These are phyloP conservation scores for Pyrenophora graminea DNA, from an alignment of 2,329 filamentous ascomycete species.

Conservation along the genomic window DNA sequence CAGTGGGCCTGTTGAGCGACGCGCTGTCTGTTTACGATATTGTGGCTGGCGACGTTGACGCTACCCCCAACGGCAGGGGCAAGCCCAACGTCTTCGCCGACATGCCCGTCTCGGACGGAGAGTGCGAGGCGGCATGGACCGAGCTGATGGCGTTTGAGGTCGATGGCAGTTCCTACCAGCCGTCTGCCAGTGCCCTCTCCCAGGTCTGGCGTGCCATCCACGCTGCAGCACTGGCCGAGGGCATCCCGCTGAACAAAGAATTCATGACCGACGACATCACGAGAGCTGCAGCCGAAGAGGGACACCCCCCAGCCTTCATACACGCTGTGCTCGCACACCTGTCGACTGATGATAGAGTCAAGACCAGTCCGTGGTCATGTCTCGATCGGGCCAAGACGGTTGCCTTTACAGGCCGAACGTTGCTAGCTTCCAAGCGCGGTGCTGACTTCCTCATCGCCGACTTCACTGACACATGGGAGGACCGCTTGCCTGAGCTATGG, in stretches of 20 bases:
- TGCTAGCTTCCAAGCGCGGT: slow-evolving; percentile 37
- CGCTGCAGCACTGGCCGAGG: slow-evolving; percentile 48
- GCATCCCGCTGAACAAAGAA: slow-evolving; percentile 46
- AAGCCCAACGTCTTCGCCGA: slow-evolving; percentile 53
- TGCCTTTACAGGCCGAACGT: slow-evolving; percentile 35
- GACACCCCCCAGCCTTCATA: slow-evolving; percentile 45
- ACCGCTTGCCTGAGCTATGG: slow-evolving; percentile 46
- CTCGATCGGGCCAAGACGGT: slow-evolving; percentile 41
- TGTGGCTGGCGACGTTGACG: slow-evolving; percentile 32
- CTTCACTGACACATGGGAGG: slow-evolving; percentile 46
- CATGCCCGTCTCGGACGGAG: slow-evolving; percentile 57
- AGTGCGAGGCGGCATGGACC: slow-evolving; percentile 57
- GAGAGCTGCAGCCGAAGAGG: slow-evolving; percentile 41
- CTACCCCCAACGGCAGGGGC: slow-evolving; percentile 33
- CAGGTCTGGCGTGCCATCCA: slow-evolving; percentile 56
- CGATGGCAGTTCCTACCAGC: slow-evolving; percentile 48
- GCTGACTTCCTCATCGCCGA: slow-evolving; percentile 36
- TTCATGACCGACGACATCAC: slow-evolving; percentile 44
- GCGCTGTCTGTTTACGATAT: slow-evolving; percentile 48
- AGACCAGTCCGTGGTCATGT: slow-evolving; percentile 38
- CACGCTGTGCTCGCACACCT: slow-evolving; percentile 46
- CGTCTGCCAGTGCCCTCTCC: slow-evolving; percentile 53
- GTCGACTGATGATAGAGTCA: slow-evolving; percentile 31
- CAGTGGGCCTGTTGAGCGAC: slow-evolving; percentile 43
- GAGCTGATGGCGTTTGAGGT: slow-evolving; percentile 59